phyloP scores from a whole-genome alignment of 2,329 filamentous ascomycete species.

The Claviceps fusiformis region DNA sequence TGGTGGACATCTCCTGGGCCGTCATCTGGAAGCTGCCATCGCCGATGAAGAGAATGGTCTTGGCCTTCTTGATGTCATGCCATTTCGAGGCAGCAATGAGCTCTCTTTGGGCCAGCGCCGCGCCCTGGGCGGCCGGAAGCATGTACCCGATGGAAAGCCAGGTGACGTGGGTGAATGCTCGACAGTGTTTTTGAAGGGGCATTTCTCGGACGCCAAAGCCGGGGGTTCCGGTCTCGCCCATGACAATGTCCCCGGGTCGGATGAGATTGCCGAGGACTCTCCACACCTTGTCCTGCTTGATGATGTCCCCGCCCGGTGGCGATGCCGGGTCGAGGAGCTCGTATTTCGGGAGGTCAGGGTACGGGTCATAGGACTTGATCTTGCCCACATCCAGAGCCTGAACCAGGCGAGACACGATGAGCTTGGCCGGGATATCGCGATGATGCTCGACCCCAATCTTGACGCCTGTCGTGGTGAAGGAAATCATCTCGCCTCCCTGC shows the following conservation, averaged over 20 bases:
- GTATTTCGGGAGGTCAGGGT: constrained; percentile 16
- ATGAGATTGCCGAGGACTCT: constrained; percentile 31
- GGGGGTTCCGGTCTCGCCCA: constrained; percentile 45
- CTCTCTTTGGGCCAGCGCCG: constrained; percentile 39
- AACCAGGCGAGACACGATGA: constrained; percentile 12
- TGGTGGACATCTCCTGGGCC: constrained; percentile 50
- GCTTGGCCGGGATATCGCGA: constrained; percentile 15
- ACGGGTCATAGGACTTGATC: constrained; percentile 12
- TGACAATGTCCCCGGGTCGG: constrained; percentile 37
- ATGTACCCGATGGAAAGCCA: constrained; percentile 51
- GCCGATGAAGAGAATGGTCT: constrained; percentile 44
- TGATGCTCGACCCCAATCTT: constrained; percentile 17
- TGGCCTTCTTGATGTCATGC: constrained; percentile 11
- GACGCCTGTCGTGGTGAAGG: constrained; percentile 20
- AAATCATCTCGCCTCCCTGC: constrained; percentile 17
- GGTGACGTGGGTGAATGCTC: constrained; percentile 35
- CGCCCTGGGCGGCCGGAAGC: constrained; percentile 42
- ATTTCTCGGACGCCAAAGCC: constrained; percentile 39
- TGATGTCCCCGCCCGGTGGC: neutral
- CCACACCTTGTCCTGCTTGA: constrained; percentile 32
- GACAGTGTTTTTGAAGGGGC: constrained; percentile 32
- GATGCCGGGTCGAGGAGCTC: constrained; percentile 5
- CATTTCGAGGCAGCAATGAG: constrained; percentile 12
- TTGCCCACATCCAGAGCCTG: constrained; percentile 12
- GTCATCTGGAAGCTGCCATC: constrained; percentile 55